Evolutionary conservation across 1,284 basidiomycete species (phyloP).

Genomic region (Ceratobasidium sp.): DNA sequence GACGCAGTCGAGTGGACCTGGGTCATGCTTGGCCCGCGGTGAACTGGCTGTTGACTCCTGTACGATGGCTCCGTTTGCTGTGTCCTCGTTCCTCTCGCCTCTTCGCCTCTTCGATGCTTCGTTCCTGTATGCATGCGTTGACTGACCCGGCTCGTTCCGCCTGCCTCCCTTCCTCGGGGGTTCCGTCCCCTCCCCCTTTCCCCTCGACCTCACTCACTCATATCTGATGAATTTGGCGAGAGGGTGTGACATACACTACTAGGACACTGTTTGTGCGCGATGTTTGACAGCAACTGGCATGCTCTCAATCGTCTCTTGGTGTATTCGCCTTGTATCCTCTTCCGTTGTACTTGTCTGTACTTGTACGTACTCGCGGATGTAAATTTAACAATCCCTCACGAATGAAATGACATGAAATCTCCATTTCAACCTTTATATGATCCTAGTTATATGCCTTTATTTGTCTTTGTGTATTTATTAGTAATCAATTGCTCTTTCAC

Average conservation of each 20-base stretch:
- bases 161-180: neutral
- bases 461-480: neutral
- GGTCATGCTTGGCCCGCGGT: slow-evolving; percentile 41
- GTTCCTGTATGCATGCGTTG: slow-evolving; percentile 32
- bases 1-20: slow-evolving; percentile 42
- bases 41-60: neutral
- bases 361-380: slow-evolving; percentile 22
- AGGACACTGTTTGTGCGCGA: slow-evolving; percentile 37
- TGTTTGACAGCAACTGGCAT: slow-evolving; percentile 47
- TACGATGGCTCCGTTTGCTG: neutral
- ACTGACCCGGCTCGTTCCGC: neutral
- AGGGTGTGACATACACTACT: slow-evolving; percentile 3
- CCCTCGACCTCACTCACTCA: neutral
- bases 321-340: slow-evolving; percentile 22
- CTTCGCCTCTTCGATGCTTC: slow-evolving; percentile 13
- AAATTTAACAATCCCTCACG: neutral
- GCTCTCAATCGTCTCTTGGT: slow-evolving; percentile 53
- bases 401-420: slow-evolving; percentile 32
- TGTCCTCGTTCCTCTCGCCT: neutral
- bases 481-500: neutral
- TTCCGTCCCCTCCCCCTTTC: neutral
- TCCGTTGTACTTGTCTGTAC: slow-evolving; percentile 17
- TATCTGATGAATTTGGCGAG: slow-evolving; percentile 6
- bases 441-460: neutral
- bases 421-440: neutral